A percentile compares a stretch with the other conserved stretches of the same genome.
phyloP scores from a whole-genome alignment of 2,329 filamentous ascomycete genomes.

The Neonectria neomacrospora region DNA sequence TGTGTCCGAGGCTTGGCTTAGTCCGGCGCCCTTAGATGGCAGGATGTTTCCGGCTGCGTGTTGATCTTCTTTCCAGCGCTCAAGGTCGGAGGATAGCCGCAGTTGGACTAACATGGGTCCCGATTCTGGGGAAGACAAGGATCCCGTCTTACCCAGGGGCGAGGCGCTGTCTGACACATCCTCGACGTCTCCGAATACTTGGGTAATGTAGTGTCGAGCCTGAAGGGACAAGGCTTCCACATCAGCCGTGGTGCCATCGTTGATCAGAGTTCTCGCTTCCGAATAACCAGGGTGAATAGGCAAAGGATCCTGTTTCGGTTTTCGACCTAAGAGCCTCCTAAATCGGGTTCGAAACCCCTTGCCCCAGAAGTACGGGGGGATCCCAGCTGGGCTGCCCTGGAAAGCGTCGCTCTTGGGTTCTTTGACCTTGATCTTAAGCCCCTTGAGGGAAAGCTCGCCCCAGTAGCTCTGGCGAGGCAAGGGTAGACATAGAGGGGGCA shows the following conservation, averaged over 20 bases:
- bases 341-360: slow-evolving; percentile 36
- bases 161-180: slow-evolving; percentile 27
- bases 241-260: slow-evolving; percentile 30
- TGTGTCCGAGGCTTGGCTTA: slow-evolving; percentile 30
- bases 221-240: slow-evolving; percentile 30
- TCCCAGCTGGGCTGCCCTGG: slow-evolving; percentile 13
- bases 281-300: slow-evolving; percentile 32
- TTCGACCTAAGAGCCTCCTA: slow-evolving; percentile 26
- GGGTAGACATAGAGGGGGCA: slow-evolving; percentile 32
- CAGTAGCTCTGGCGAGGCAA: slow-evolving; percentile 37
- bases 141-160: slow-evolving; percentile 14
- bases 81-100: slow-evolving; percentile 34
- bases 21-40: slow-evolving; percentile 36
- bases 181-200: slow-evolving; percentile 35
- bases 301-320: slow-evolving; percentile 3
- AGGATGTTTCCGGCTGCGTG: slow-evolving; percentile 36
- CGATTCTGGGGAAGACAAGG: slow-evolving; percentile 22
- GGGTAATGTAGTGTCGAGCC: slow-evolving; percentile 32
- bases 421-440: slow-evolving; percentile 38
- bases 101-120: slow-evolving; percentile 30
- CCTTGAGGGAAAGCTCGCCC: slow-evolving; percentile 39
- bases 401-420: slow-evolving; percentile 18
- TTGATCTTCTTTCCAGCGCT: slow-evolving; percentile 35
- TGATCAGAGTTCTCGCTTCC: slow-evolving; percentile 37
- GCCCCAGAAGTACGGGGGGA: slow-evolving; percentile 36